Base-by-base conservation (phyloP, 805 yeast species). In the Monosporozyma aquatica region DNA sequence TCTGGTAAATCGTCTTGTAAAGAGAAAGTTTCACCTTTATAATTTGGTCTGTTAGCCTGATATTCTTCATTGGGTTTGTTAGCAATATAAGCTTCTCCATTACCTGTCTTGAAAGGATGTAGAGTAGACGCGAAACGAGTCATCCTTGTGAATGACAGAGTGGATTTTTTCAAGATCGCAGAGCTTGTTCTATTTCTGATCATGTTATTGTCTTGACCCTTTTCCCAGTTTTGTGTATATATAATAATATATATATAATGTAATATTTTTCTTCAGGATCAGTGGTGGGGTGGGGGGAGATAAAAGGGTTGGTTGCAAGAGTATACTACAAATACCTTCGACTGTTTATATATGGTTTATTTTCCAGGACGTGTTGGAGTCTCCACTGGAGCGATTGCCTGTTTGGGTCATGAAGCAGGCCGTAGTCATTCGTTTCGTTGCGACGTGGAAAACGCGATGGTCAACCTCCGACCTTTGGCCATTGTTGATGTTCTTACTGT, bases 1-100 rank as follows among this genome's bases (percentile, higher is more conserved):
- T 76, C 71, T 6, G 97, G 97, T 42, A 90, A 73, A 37, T 76
- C 66, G 32, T 72, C 69, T 61, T 89, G 96, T 66, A 70, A 76
- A 49, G 79, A 74, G 66, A 68, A 85, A 47, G 90, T 78, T 46
- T 74, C 76, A 29, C 92, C 95, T 53, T 76, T 76, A 51, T 58
- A 64, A 11, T 42, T 40, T 1, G 48, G 37, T 37, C 61, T 46
- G 15, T 41, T 35, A 6, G 30, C 25, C 32, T 55, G 60, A 40
- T 57, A 52, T 21, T 32, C 39, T n/a, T 40, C 38, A 34, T 58
- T 57, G 17, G 51, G 45, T 23, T 48, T 47, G 7, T 37, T 34
- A 17, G 61, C 63, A 45, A 47, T 45, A 40, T 57, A 58, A 17
- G 43, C 42, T 38, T 58, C 63, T 25, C 53, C 55, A 42, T 55